These are phyloP conservation scores for Suillus clintonianus DNA, from an alignment of 768 basidiomycete genomes.

Conservation along the genomic window DNA sequence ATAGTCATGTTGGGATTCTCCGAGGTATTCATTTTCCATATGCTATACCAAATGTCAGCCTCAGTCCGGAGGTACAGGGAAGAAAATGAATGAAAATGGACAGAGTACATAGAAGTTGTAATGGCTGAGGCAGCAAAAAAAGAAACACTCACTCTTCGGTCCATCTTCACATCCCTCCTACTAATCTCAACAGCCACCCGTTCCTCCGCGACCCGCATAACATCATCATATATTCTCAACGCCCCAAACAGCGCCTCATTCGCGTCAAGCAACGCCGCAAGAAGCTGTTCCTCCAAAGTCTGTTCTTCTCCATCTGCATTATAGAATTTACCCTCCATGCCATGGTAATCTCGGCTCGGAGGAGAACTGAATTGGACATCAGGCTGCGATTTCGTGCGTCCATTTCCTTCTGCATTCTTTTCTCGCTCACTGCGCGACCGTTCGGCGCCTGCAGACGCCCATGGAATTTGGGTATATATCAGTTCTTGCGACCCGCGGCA, in stretches of 20 bases:
- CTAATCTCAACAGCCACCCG: constrained; percentile 66
- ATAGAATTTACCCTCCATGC: constrained; percentile 18
- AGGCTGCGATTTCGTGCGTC: constrained; percentile 16
- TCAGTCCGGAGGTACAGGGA: background rate
- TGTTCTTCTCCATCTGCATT: constrained; percentile 39
- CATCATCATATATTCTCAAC: constrained; percentile 75
- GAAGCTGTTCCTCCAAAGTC: constrained; percentile 74
- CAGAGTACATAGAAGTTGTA: constrained; percentile 15
- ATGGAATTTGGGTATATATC: constrained; percentile 84
- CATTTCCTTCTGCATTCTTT: constrained; percentile 21
- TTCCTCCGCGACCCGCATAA: constrained; percentile 64
- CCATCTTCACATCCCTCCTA: constrained; percentile 64
- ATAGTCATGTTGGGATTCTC: constrained; percentile 19
- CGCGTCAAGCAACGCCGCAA: constrained; percentile 71
- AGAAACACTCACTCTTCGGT: constrained; percentile 55
- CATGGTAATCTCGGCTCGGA: constrained; percentile 13
- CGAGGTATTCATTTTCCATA: constrained; percentile 22
- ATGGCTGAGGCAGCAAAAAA: constrained; percentile 24
- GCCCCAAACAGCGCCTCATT: constrained; percentile 72
- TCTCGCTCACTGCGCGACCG: constrained; percentile 50
- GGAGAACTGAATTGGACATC: background rate
- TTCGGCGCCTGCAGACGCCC: constrained; percentile 85
- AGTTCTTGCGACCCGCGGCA: constrained; percentile 84
- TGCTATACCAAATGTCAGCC: constrained; percentile 14
- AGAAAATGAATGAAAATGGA: constrained; percentile 7